A percentile compares a stretch with the other conserved stretches of the same genome.
Evolutionary conservation across 805 yeast species (phyloP).

Genomic region (Barnettozyma siamensis): DNA sequence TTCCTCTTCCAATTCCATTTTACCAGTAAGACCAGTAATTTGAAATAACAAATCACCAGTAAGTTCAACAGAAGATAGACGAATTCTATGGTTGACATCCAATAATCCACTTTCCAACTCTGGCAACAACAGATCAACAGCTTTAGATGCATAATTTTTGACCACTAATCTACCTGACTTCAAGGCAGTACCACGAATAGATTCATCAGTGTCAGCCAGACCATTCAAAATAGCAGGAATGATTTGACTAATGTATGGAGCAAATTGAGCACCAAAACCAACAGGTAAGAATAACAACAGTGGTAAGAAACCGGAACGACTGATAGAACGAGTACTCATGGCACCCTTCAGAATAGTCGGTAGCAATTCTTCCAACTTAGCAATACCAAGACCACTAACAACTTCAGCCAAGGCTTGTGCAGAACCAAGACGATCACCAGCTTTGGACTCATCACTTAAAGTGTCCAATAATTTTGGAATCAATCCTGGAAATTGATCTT

Average conservation of each 20-base stretch:
- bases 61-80: conserved; percentile 90
- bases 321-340: conserved; percentile 54
- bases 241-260: conserved; percentile 79
- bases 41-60: conserved; percentile 94
- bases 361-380: conserved; percentile 81
- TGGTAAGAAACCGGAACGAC: conserved; percentile 92
- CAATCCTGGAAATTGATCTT: conserved; percentile 88
- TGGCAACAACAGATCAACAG: conserved; percentile 89
- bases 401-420: conserved; percentile 97
- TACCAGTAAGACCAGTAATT: conserved; percentile 84
- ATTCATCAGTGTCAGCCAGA: conserved; percentile 84
- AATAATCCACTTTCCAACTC: conserved; percentile 88
- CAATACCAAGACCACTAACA: conserved; percentile 82
- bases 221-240: conserved; percentile 92
- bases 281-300: conserved; percentile 85
- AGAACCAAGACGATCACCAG: conserved; percentile 93
- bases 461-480: conserved; percentile 75
- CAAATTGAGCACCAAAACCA: conserved; percentile 85
- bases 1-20: conserved; percentile 57
- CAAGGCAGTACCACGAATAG: conserved; percentile 81
- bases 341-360: conserved; percentile 77
- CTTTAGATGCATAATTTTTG: conserved; percentile 83
- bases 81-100: conserved; percentile 76
- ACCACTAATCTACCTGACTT: conserved; percentile 92
- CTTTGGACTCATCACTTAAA: conserved; percentile 66